phyloP scores from a whole-genome alignment of 441 rosid species.

The Adansonia gregorii region DNA sequence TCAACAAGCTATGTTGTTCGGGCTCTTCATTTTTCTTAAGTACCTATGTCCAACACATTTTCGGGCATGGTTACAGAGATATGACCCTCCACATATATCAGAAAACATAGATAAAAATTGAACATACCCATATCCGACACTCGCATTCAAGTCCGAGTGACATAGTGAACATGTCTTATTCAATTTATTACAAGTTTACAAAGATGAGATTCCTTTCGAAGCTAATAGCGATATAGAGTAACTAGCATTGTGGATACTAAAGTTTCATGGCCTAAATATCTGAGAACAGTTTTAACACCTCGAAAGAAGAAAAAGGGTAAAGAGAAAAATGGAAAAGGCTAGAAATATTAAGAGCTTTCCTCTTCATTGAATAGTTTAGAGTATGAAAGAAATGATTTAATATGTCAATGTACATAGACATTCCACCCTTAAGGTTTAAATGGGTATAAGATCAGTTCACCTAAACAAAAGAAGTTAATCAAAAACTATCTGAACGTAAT shows the following conservation, averaged over 20 bases:
- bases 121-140: too few relatives aligned
- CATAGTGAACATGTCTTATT: not conserved
- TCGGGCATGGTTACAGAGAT: too few relatives aligned
- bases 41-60: too few relatives aligned
- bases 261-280: not conserved
- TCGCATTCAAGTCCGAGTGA: too few relatives aligned
- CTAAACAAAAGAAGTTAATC: not conserved
- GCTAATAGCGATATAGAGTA: not conserved
- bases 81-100: too few relatives aligned
- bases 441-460: not conserved
- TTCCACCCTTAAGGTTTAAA: not conserved
- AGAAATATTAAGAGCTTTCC: not conserved
- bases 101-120: too few relatives aligned
- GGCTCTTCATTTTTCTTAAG: too few relatives aligned
- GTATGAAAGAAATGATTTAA: not conserved
- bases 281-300: not conserved
- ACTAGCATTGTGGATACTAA: not conserved
- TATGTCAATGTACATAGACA: not conserved
- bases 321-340: not conserved
- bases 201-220: not conserved
- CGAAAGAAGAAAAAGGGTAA: not conserved
- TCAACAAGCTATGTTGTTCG: not conserved
- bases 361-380: not conserved
- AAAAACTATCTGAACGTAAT: not conserved
- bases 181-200: not conserved